Evolutionary conservation across 2,329 filamentous ascomycete genomes (phyloP).

Genomic region (Lecanosticta acicola): DNA sequence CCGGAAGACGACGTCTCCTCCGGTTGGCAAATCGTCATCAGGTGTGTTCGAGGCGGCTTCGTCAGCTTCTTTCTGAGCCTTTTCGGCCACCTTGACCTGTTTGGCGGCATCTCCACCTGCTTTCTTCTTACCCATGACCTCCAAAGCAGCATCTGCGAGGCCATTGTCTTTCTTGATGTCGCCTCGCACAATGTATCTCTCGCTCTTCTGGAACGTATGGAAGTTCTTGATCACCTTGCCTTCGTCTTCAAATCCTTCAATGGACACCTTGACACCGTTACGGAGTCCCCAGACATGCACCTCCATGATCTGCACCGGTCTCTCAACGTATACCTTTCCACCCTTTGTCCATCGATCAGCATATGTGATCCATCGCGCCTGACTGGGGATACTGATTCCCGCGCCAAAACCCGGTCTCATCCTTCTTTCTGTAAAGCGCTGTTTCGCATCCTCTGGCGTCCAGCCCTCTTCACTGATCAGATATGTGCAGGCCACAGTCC

Average conservation of each 20-base stretch:
- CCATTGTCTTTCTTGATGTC: conserved; percentile 38
- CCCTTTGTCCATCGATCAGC: conserved; percentile 78
- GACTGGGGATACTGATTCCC: conserved; percentile 88
- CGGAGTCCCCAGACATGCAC: conserved; percentile 84
- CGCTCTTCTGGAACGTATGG: conserved; percentile 69
- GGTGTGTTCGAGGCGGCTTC: conserved; percentile 5
- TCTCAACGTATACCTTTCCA: conserved; percentile 66
- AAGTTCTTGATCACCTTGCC: conserved; percentile 79
- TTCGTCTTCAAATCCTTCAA: conserved; percentile 83
- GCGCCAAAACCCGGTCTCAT: conserved; percentile 87
- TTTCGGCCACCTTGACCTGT: conserved; percentile 17
- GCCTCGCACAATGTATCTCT: conserved; percentile 63
- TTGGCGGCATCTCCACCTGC: conserved; percentile 13
- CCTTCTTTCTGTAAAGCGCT: conserved; percentile 69
- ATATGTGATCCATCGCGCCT: conserved; percentile 80
- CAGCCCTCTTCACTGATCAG: conserved; percentile 80
- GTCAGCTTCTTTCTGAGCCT: conserved; percentile 15
- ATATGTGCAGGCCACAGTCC: conserved; percentile 81
- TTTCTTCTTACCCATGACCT: conserved; percentile 37
- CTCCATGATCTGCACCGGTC: conserved; percentile 77
- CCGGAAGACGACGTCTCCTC: conserved; percentile 72
- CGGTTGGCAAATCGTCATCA: conserved; percentile 41
- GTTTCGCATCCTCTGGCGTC: conserved; percentile 58
- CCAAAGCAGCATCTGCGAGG: conserved; percentile 42
- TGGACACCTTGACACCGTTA: conserved; percentile 77